Evolutionary conservation across 1,284 basidiomycete species (phyloP), one percentile per base, ranked within the genome.

Genomic region (Bjerkandera adusta): DNA sequence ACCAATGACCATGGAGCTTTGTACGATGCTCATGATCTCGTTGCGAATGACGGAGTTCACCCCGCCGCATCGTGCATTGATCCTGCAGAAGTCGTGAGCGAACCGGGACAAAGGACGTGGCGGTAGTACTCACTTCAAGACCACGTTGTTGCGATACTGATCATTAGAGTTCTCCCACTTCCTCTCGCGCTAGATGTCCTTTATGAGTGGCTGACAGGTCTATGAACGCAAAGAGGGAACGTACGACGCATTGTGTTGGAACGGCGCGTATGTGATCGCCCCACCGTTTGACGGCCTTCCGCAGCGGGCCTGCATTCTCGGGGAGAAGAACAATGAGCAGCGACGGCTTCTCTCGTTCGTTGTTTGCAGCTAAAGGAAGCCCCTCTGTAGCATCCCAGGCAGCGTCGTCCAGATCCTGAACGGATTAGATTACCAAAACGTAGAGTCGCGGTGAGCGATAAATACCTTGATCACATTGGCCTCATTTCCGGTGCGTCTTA

Each of bases 91-190:
- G 4, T 36, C 5, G 18, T 44, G 6, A 36, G 8, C 32, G 16
- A 15, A 39, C 5, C 24, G 16, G 3, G 21, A 7, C 6, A 15
- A n/a, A 15, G 5, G 16, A 12, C 29, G 16, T 3, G 11, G 24
- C 3, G 25, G 20, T 15, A 44, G 39, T 15, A 53, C 65, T 33
- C 45, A 75, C 77, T 79, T 79, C 4, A 79, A 50, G 0, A 70
- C 71, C 16, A 78, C 62, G 46, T 79, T 79, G 52, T 75, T 76
- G 54, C 59, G 67, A 45, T 76, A 78, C 36, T 77, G 75, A 35
- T 71, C 64, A 3, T 66, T 66, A 1, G 53, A 55, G 0, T 27
- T 15, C 20, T 57, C 53, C 36, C 69, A 60, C 32, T 73, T 75
- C 5, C 48, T 52, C 3, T 52, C 42, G 3, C 66, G 62, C 54